These are phyloP conservation scores for Stagonosporopsis cucurbitacearum DNA, from an alignment of 2,329 filamentous ascomycete species.

Conservation along the genomic window DNA sequence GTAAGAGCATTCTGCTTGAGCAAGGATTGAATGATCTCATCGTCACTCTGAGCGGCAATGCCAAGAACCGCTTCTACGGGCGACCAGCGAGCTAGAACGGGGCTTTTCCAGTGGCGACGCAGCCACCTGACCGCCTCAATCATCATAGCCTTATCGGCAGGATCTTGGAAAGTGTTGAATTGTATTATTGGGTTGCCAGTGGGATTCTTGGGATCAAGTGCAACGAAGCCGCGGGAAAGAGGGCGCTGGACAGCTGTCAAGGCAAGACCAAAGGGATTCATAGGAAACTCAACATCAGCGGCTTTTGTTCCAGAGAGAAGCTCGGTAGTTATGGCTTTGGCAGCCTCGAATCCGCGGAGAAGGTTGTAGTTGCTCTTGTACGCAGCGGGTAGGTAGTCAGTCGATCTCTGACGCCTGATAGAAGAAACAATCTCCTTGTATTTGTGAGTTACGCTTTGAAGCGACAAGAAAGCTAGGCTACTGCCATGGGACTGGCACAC, in stretches of 20 bases:
- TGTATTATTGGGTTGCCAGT: constrained; percentile 32
- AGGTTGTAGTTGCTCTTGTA: constrained; percentile 30
- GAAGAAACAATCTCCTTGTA: constrained; percentile 8
- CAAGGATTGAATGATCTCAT: constrained; percentile 11
- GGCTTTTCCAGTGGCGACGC: constrained; percentile 35
- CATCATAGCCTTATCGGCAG: constrained; percentile 39
- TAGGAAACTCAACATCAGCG: constrained; percentile 23
- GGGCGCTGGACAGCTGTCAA: constrained; percentile 16
- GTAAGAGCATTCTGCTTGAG: not conserved
- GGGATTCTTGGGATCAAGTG: constrained; percentile 41
- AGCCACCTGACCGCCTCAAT: constrained; percentile 39
- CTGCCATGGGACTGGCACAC: constrained; percentile 23
- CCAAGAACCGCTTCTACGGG: constrained; percentile 38
- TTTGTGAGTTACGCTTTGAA: constrained; percentile 7
- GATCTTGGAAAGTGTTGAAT: constrained; percentile 43
- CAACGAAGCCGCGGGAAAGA: constrained; percentile 39
- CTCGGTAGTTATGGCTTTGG: constrained; percentile 27
- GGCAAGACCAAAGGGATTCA: constrained; percentile 28
- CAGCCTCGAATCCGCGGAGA: constrained; percentile 26
- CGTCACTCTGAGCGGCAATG: constrained; percentile 22
- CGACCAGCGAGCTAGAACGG: constrained; percentile 34
- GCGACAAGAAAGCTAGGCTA: constrained; percentile 13
- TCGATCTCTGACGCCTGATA: constrained; percentile 5
- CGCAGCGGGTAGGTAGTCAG: constrained; percentile 18
- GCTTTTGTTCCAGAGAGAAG: constrained; percentile 29